Percentiles rank a stretch among this genome's conserved stretches.
Conservation (phyloP, 257 asterid species). For the Solanum clarkiae region DNA sequence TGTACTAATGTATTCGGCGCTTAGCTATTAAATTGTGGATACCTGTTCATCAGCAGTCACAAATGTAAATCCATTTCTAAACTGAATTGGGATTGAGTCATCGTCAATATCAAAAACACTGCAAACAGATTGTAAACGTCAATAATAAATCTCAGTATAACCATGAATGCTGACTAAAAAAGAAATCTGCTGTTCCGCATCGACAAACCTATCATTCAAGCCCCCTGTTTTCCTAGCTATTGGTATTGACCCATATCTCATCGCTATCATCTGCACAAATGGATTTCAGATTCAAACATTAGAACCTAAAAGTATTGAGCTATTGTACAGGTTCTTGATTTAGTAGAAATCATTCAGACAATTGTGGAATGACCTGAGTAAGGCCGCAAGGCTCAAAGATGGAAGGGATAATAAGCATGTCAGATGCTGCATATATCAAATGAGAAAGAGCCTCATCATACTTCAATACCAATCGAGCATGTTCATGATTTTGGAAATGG, state of each 20-base stretch:
- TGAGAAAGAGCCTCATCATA: constrained; percentile 86
- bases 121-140: constrained; percentile 17
- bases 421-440: constrained; percentile 84
- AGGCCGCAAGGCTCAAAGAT: constrained; percentile 99
- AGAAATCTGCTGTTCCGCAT: neutral
- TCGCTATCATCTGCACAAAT: constrained; percentile 76
- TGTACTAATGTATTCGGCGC: neutral
- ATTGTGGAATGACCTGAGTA: constrained; percentile 57
- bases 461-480: constrained; percentile 66
- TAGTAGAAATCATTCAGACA: neutral
- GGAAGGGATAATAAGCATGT: constrained; percentile 88
- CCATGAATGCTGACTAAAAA: neutral
- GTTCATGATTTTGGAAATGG: constrained; percentile 55
- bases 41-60: constrained; percentile 73
- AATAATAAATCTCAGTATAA: neutral
- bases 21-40: neutral
- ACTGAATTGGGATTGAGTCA: constrained; percentile 55
- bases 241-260: constrained; percentile 94
- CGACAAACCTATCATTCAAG: constrained; percentile 73
- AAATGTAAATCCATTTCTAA: constrained; percentile 88
- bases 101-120: constrained; percentile 91
- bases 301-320: neutral
- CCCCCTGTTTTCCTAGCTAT: constrained; percentile 94
- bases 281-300: neutral
- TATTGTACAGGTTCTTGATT: neutral